A percentile compares a stretch with the other conserved stretches of the same genome.
Conservation (phyloP, 306 rosid genomes). For the Sicyos edulis region DNA sequence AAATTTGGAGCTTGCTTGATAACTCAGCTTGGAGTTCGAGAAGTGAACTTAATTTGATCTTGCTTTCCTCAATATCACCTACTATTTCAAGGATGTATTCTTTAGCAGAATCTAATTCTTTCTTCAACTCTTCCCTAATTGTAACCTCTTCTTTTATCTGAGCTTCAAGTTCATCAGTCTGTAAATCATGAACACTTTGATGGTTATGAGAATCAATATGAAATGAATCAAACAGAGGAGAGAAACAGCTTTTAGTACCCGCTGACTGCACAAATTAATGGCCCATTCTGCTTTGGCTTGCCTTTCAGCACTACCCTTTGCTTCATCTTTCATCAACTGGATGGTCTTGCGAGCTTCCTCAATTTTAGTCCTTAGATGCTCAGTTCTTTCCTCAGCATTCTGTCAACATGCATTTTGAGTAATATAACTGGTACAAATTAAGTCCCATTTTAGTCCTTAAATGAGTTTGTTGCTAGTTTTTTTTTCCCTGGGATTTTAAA, state of each 20-base stretch:
- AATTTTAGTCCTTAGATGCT: conserved; percentile 32
- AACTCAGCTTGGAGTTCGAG: conserved; percentile 44
- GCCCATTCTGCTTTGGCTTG: conserved; percentile 66
- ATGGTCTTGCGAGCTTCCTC: conserved; percentile 39
- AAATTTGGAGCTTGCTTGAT: conserved; percentile 41
- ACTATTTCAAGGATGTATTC: conserved; percentile 33
- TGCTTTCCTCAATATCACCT: conserved; percentile 43
- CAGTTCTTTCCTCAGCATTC: conserved; percentile 41
- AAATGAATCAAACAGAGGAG: not conserved
- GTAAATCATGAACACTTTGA: not conserved
- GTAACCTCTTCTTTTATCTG: conserved; percentile 35
- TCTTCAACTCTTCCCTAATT: conserved; percentile 31
- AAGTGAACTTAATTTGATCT: conserved; percentile 39
- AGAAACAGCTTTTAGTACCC: conserved; percentile 33
- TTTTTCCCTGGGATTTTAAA: not conserved
- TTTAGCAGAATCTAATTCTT: conserved; percentile 34
- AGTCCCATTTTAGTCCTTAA: not conserved
- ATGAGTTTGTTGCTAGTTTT: not conserved
- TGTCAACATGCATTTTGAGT: conserved; percentile 15
- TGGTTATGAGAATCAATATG: not conserved
- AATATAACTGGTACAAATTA: not conserved
- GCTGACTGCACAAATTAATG: conserved; percentile 45
- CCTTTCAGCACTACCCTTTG: conserved; percentile 37
- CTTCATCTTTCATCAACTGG: conserved; percentile 46
- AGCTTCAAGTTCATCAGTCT: conserved; percentile 52